Percentiles rank a stretch among this genome's conserved stretches.
phyloP scores from a whole-genome alignment of 768 basidiomycete genomes.

The Leucocoprinus sp. region DNA sequence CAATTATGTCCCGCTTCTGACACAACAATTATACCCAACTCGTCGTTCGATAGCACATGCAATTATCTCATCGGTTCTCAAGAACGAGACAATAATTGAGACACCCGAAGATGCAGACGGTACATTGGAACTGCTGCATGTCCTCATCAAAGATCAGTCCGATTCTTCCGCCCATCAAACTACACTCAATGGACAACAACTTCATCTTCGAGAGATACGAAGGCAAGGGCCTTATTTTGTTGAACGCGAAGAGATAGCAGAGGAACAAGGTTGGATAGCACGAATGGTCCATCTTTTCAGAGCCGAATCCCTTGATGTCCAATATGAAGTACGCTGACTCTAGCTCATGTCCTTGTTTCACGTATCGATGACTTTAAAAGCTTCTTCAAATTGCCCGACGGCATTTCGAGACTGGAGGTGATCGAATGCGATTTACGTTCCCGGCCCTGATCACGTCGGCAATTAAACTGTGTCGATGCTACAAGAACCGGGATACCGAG shows the following conservation, averaged over 20 bases:
- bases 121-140: slow-evolving; percentile 86
- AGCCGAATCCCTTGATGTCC: slow-evolving; percentile 76
- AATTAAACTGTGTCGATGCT: slow-evolving; percentile 87
- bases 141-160: slow-evolving; percentile 80
- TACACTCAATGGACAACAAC: slow-evolving; percentile 25
- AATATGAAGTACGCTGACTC: slow-evolving; percentile 67
- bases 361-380: slow-evolving; percentile 28
- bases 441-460: slow-evolving; percentile 91
- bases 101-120: slow-evolving; percentile 91
- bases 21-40: slow-evolving; percentile 82
- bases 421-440: slow-evolving; percentile 94
- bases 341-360: neutral
- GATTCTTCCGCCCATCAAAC: slow-evolving; percentile 31
- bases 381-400: slow-evolving; percentile 85
- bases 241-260: slow-evolving; percentile 88
- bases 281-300: slow-evolving; percentile 96
- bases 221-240: slow-evolving; percentile 51
- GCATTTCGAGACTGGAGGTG: slow-evolving; percentile 87
- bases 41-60: slow-evolving; percentile 92
- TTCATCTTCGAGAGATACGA: slow-evolving; percentile 36
- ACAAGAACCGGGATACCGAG: slow-evolving; percentile 73
- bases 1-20: slow-evolving; percentile 76
- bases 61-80: slow-evolving; percentile 87
- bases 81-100: slow-evolving; percentile 95
- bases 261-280: slow-evolving; percentile 99